Evolutionary conservation across 495 filamentous ascomycete genomes (phyloP), one percentile per base, ranked within the genome.

Genomic region (Lasiosphaeris hirsuta): DNA sequence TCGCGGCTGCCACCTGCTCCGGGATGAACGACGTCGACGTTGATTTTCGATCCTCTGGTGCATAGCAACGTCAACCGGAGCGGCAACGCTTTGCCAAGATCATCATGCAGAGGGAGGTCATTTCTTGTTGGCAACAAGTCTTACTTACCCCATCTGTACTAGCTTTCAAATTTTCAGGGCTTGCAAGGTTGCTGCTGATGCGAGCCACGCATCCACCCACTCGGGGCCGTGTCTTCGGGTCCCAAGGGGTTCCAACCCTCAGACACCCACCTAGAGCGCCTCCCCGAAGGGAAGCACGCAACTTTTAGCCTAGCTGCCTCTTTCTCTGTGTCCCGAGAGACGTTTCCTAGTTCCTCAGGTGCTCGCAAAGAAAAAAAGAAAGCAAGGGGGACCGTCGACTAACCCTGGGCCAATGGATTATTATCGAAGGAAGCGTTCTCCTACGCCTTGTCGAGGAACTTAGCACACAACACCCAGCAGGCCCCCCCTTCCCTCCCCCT

Each of bases 191-290:
- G 49, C 58, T 38, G 39, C 47, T 54, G 51, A 59, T 40, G 58
- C 60, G 56, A 58, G 63, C 56, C 58, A 62, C 56, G 47, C 54
- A 60, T 53, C 65, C 65, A 62, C 53, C 41, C 43, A 36, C 44
- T 61, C 57, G 63, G 60, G 48, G 60, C 60, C 60, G 57, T 56
- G n/a, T 56, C 48, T 51, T 63, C 55, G 59, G 65, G 62, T 61
- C 63, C 49, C 51, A 65, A 57, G 54, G 58, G 50, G 45, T 41
- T 49, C 17, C 42, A 59, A 33, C 54, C 56, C 42, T 50, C 38
- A 48, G 61, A 51, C 52, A 15, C 40, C 18, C 37, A 45, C 38
- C 41, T 54, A 30, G 23, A 30, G 23, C 23, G 23, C 23, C 23
- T 30, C 23, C 43, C 14, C 47, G 52, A 40, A 18, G 56, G 47